Evolutionary conservation across 192 early-diverging fungal genomes (phyloP), one percentile per base, ranked within the genome.

Genomic region (Coemansia sp.): DNA sequence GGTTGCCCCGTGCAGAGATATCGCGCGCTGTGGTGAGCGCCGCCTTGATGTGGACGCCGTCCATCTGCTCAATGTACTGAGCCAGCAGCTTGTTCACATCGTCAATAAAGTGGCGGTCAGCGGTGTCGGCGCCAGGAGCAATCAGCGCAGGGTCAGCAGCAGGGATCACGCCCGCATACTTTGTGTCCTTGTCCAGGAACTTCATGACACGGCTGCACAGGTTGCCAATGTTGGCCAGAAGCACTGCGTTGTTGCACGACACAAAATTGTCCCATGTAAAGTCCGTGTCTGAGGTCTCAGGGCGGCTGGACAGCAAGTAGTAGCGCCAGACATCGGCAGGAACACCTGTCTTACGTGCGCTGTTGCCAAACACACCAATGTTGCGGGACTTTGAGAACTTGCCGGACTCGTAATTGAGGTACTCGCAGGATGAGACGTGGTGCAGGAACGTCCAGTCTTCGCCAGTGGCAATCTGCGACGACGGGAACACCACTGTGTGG

Each of bases 341-440:
- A 53, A 98, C 87, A 28, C 92, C 91, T 16, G 91, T 90, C 8
- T 93, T 90, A 48, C 84, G 84, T 15, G 91, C 94, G 78, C 94
- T 92, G 82, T 89, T 94, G 49, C 97, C 97, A 81, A 98, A 98
- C 19, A 99, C 94, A 55, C 97, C 97, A 30, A 95, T 85, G 42
- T 88, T 88, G 59, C 94, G 89, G 37, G 90, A 92, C 79, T 98
- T 99, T 39, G 91, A 94, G 81, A 99, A 99, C 72, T 98, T 98
- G 53, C 84, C 89, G 50, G 81, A 79, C 75, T 99, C 94, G 78
- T 96, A 99, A 70, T 99, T 91, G 50, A 97, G 84, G 61, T 96
- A 99, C 69, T 99, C 94, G 36, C 94, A 95, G 15, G 94, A 91
- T 52, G 84, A 88, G 47, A 99, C 80, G 68, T 93, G 92, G 80